phyloP scores from a whole-genome alignment of 2,329 filamentous ascomycete genomes.

The Pezicula radicicola region DNA sequence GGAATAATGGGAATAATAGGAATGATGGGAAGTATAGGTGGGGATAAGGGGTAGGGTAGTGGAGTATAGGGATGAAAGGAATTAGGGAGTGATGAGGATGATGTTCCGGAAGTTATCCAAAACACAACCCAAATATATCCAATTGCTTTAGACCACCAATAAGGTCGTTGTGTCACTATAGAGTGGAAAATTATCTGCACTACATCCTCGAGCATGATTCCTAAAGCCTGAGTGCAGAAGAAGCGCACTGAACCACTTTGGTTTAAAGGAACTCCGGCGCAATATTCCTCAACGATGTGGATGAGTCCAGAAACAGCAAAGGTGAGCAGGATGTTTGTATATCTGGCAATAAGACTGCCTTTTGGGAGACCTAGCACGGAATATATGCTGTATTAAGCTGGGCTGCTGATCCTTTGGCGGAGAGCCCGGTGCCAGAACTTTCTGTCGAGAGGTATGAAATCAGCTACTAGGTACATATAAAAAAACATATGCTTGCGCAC shows the following conservation, averaged over 20 bases:
- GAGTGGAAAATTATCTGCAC: slow-evolving; percentile 15
- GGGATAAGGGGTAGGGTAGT: too few relatives aligned
- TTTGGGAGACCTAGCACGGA: not conserved
- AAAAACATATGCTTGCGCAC: not conserved
- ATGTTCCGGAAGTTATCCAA: too few relatives aligned
- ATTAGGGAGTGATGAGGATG: too few relatives aligned
- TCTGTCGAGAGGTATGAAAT: not conserved
- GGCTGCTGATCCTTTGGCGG: slow-evolving; percentile 1
- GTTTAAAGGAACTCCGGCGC: slow-evolving; percentile 12
- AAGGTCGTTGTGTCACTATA: slow-evolving; percentile 13
- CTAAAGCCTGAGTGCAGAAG: slow-evolving; percentile 21
- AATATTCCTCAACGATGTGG: slow-evolving; percentile 17
- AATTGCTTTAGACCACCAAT: slow-evolving; percentile 4
- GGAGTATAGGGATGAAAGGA: too few relatives aligned
- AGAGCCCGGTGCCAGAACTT: slow-evolving; percentile 5
- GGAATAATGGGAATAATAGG: too few relatives aligned
- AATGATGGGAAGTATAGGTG: too few relatives aligned
- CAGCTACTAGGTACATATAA: too few relatives aligned
- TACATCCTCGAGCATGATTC: slow-evolving; percentile 28
- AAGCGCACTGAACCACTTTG: slow-evolving; percentile 18
- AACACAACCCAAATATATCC: slow-evolving; percentile 20
- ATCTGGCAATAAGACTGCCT: slow-evolving; percentile 18
- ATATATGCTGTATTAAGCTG: not conserved
- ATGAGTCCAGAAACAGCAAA: slow-evolving; percentile 26
- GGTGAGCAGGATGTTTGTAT: slow-evolving; percentile 25